phyloP scores from a whole-genome alignment of 108 stramenopile species.

The Cylindrotheca closterium region DNA sequence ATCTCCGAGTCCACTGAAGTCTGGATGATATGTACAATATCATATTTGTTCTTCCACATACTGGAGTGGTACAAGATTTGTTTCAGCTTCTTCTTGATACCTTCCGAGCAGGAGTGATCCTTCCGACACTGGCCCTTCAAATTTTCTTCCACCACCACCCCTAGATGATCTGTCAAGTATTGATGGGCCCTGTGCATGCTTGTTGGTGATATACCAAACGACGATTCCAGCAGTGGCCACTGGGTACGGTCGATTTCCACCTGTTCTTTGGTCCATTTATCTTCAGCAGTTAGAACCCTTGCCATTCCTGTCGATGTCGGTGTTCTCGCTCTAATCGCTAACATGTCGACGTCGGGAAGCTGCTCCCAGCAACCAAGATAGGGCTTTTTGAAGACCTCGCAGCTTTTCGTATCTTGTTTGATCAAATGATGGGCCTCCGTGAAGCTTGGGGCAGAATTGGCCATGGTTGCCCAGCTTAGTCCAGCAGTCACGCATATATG shows the following conservation, averaged over 20 bases:
- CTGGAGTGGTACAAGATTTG: neutral
- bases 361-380: neutral
- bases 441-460: neutral
- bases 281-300: constrained; percentile 13
- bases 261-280: constrained; percentile 15
- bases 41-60: neutral
- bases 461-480: constrained; percentile 45
- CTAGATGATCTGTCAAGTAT: constrained; percentile 52
- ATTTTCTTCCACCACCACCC: constrained; percentile 65
- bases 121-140: constrained; percentile 57
- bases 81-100: neutral
- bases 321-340: constrained; percentile 43
- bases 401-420: constrained; percentile 8
- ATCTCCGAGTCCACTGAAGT: neutral
- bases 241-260: neutral
- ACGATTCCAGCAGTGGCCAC: constrained; percentile 17
- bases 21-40: neutral
- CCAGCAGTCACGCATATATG: constrained; percentile 50
- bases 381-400: neutral
- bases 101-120: neutral
- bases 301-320: constrained; percentile 63
- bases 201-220: constrained; percentile 39
- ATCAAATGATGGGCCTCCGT: constrained; percentile 1
- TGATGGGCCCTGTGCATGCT: constrained; percentile 31
- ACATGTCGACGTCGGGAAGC: neutral